Conservation (phyloP, 805 yeast species). For the Yarrowia osloensis region DNA sequence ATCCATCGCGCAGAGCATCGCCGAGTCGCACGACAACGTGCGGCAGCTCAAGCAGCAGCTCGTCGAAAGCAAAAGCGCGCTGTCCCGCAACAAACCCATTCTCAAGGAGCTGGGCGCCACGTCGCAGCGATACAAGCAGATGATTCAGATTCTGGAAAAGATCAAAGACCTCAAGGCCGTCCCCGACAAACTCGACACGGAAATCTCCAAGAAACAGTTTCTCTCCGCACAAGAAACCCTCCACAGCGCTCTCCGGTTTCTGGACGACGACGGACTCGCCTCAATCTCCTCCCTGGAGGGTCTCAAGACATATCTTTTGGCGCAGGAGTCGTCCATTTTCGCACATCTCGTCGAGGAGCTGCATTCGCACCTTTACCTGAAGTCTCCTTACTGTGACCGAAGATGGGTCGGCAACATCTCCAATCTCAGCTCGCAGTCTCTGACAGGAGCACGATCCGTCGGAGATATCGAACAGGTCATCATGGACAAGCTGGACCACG, state of each 20-base stretch:
- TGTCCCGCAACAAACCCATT: constrained; percentile 56
- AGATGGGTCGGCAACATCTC: constrained; percentile 39
- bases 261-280: constrained; percentile 40
- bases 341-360: constrained; percentile 78
- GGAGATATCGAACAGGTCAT: constrained; percentile 36
- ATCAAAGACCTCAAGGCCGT: constrained; percentile 61
- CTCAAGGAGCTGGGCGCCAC: constrained; percentile 66
- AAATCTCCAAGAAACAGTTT: constrained; percentile 70
- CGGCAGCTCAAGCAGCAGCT: constrained; percentile 52
- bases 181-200: constrained; percentile 65
- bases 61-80: constrained; percentile 51
- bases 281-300: constrained; percentile 41
- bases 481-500: constrained; percentile 38
- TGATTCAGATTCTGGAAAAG: constrained; percentile 68
- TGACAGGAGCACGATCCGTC: constrained; percentile 32
- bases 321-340: constrained; percentile 53
- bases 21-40: constrained; percentile 64
- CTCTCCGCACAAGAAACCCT: constrained; percentile 63
- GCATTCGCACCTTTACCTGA: constrained; percentile 65
- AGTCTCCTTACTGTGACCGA: constrained; percentile 44
- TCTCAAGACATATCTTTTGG: constrained; percentile 40
- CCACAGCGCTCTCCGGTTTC: constrained; percentile 45
- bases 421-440: constrained; percentile 31
- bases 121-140: constrained; percentile 62
- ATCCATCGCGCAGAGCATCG: constrained; percentile 61